phyloP scores from a whole-genome alignment of 1,284 basidiomycete species.

The Fomes fomentarius region DNA sequence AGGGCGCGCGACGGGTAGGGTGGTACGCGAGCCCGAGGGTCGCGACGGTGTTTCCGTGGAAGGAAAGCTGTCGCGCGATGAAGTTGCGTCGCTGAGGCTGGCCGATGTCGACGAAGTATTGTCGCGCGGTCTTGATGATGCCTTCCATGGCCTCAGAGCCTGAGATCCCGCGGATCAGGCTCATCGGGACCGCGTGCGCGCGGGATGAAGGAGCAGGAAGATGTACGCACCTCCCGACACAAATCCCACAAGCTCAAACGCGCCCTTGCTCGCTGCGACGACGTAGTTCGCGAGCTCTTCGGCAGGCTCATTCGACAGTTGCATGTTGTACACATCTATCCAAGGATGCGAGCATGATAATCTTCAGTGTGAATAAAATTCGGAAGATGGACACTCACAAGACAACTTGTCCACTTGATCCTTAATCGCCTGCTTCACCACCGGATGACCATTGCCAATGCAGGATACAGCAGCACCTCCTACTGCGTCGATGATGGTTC shows the following conservation, averaged over 20 bases:
- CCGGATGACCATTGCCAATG: constrained; percentile 75
- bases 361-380: not conserved
- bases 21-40: constrained; percentile 72
- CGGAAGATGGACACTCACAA: constrained; percentile 54
- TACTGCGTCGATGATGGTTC: constrained; percentile 69
- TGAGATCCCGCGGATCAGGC: constrained; percentile 28
- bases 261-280: constrained; percentile 66
- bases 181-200: too few species aligned
- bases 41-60: constrained; percentile 82
- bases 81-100: constrained; percentile 75
- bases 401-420: constrained; percentile 77
- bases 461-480: constrained; percentile 87
- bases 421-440: constrained; percentile 71
- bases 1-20: constrained; percentile 66
- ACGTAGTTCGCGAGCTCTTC: constrained; percentile 73
- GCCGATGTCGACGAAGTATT: constrained; percentile 74
- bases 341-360: not conserved
- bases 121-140: constrained; percentile 77
- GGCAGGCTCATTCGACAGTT: constrained; percentile 76
- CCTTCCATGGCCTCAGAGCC: constrained; percentile 87
- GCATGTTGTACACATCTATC: constrained; percentile 82
- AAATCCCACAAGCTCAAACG: constrained; percentile 70
- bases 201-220: not conserved
- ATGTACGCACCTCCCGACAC: constrained; percentile 64
- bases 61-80: constrained; percentile 80